Percentiles rank a stretch among this genome's conserved stretches.
Conservation (phyloP, 768 basidiomycete genomes). For the Suillus subluteus region DNA sequence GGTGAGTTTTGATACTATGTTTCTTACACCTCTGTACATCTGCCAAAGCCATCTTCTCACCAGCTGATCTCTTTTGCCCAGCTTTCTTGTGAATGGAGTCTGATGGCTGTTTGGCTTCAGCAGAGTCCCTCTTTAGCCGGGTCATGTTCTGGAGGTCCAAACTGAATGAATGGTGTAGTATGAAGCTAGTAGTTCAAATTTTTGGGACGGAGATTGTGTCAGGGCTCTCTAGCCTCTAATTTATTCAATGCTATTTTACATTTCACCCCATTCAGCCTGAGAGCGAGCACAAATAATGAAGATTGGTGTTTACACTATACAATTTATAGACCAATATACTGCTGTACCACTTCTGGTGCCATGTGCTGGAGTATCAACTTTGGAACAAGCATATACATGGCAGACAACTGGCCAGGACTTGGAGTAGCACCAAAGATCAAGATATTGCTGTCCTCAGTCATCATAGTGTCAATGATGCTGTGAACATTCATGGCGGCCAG, state of each 20-base stretch:
- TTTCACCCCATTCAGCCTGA: not conserved
- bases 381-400: not conserved
- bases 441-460: not conserved
- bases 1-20: conserved; percentile 8
- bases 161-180: not conserved
- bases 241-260: not conserved
- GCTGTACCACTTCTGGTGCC: not conserved
- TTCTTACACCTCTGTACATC: conserved; percentile 6
- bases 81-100: not conserved
- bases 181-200: no score
- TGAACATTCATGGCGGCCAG: not conserved
- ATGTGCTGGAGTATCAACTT: not conserved
- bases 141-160: not conserved
- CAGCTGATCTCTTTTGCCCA: not conserved
- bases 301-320: not conserved
- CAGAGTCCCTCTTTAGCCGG: not conserved
- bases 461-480: not conserved
- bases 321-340: not conserved
- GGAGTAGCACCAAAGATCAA: no score
- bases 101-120: not conserved
- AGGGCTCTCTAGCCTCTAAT: not conserved
- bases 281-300: not conserved
- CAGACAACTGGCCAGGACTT: not conserved
- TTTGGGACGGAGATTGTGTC: not conserved
- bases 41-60: not conserved